These are phyloP conservation scores for Colletotrichum tamarilloi DNA, from an alignment of 2,329 filamentous ascomycete genomes.

Conservation along the genomic window DNA sequence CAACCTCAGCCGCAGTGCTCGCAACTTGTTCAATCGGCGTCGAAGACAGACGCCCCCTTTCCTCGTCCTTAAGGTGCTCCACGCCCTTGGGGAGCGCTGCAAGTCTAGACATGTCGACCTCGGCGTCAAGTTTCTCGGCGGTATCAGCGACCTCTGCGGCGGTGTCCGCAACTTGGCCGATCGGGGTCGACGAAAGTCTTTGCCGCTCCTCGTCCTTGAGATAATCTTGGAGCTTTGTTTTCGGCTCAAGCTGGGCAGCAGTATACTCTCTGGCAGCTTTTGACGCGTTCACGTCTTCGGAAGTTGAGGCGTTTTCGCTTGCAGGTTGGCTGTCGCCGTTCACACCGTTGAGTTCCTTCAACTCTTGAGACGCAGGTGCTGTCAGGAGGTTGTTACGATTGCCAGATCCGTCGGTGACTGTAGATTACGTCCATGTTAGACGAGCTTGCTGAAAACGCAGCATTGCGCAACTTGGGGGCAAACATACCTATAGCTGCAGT, in stretches of 20 bases:
- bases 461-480: neutral
- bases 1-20: conserved; percentile 56
- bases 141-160: conserved; percentile 58
- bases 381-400: conserved; percentile 61
- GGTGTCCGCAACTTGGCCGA: conserved; percentile 52
- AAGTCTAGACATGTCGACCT: neutral
- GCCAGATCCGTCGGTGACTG: conserved; percentile 55
- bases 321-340: conserved; percentile 3
- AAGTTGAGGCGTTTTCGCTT: neutral
- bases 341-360: conserved; percentile 8
- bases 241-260: conserved; percentile 38
- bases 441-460: neutral
- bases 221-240: conserved; percentile 9
- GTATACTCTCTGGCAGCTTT: neutral
- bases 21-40: conserved; percentile 55
- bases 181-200: conserved; percentile 50
- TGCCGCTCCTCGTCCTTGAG: conserved; percentile 42
- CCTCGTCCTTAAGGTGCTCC: conserved; percentile 37
- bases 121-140: conserved; percentile 50
- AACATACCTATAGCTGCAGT: conserved; percentile 66
- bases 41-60: conserved; percentile 46
- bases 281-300: conserved; percentile 15
- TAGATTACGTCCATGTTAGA: conserved; percentile 15
- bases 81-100: conserved; percentile 3
- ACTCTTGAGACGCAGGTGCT: conserved; percentile 35